Base-by-base conservation (phyloP, 805 yeast species). In the Barnettozyma pratensis region DNA sequence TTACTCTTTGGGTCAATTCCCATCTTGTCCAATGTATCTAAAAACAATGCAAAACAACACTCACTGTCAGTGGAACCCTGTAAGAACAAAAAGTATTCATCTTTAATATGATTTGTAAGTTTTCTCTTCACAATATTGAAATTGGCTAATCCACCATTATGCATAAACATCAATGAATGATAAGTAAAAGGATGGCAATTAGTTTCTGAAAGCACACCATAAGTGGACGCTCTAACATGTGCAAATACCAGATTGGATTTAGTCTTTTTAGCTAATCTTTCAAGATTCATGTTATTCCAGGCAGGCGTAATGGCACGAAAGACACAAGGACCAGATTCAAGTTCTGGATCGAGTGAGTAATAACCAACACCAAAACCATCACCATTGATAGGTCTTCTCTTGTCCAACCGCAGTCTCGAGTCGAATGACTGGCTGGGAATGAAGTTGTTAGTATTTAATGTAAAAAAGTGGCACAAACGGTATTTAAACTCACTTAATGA, bases 311-410 rank as follows among this genome's bases (percentile, higher is more conserved):
- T 94, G 10, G 98, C 98, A 57, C 89, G 83, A 71, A 87, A 94
- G 3, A 90, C 77, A 66, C 98, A 94, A 28, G 99, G 98, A 2
- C 89, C 87, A 39, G 80, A 79, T 37, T 76, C 79, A 19, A 77
- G 66, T 42, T 79, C 83, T 8, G 69, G 69, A 41, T 79, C 85
- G n/a, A 70, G 58, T 4, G 82, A 74, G 62, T 94, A 94, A 68
- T 94, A 94, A 1, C 98, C 98, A 26, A 94, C 92, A 2, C 99
- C 99, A 66, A 94, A 94, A 0, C 99, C 99, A 66, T 94, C 99
- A 39, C 99, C 99, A 64, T 94, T 94, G 57, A 94, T 88, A 2
- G 99, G 98, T 45, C 96, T 80, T 55, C 95, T 67, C 58, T 81
- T 83, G 61, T 94, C 98, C 14, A 94, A 73, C 48, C 99, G 74